Percentiles rank a stretch among this genome's conserved stretches.
These are phyloP conservation scores for Hyaloscypha variabilis DNA, from an alignment of 495 filamentous ascomycete species.

Conservation along the genomic window DNA sequence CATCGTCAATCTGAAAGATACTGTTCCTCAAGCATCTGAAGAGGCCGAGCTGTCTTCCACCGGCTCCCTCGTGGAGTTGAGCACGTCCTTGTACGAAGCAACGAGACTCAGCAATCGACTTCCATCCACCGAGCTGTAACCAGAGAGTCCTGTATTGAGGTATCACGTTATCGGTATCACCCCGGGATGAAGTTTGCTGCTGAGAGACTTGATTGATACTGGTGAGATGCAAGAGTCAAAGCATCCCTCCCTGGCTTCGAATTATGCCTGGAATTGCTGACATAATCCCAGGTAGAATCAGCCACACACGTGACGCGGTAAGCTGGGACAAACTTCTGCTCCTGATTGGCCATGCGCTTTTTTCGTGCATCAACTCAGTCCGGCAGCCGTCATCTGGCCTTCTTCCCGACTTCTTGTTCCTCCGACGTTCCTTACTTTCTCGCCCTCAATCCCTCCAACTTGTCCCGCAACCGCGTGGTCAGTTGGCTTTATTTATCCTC, in stretches of 20 bases:
- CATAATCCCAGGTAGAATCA: slow-evolving; percentile 2
- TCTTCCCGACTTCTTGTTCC: background rate
- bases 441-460: background rate
- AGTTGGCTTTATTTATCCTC: background rate
- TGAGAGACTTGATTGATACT: background rate
- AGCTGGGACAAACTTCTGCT: background rate
- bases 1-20: slow-evolving; percentile 18
- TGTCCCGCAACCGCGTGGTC: background rate
- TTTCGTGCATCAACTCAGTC: background rate
- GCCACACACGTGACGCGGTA: background rate
- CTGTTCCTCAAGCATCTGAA: slow-evolving; percentile 20
- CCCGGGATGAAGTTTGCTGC: no score
- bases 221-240: background rate
- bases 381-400: slow-evolving; percentile 20
- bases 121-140: no score
- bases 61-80: no score
- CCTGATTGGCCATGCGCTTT: background rate
- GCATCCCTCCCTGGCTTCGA: background rate
- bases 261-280: slow-evolving; percentile 6
- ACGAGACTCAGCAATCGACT: no score
- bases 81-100: no score
- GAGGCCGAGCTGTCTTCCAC: background rate
- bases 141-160: no score
- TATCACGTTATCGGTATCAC: no score
- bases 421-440: background rate